Base-by-base conservation (phyloP, 2,329 filamentous ascomycete genomes). In the Fusarium veterinarium region DNA sequence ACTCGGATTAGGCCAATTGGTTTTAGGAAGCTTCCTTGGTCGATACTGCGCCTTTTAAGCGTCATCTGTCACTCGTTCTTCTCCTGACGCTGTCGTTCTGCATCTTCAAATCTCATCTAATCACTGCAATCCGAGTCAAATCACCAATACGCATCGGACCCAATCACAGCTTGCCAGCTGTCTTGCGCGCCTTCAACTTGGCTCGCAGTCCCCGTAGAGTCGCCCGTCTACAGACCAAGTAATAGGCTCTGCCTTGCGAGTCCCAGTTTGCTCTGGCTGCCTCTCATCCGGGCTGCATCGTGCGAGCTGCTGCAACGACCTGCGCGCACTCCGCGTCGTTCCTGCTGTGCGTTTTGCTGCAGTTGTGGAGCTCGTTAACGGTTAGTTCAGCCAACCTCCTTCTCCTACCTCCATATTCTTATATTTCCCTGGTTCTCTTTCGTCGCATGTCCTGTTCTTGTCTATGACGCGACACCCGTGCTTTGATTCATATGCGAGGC, bases 161-260 rank as follows among this genome's bases (percentile, higher is more conserved):
- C 80, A 81, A 81, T 81, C 80, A 81, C 70, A 76, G 74, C 74
- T 60, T 75, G 80, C 80, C 80, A 81, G 73, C 80, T 81, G 80
- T 80, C 80, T 72, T 72, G 76, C 68, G 59, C 67, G 66, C 73
- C 69, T 68, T 78, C 66, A 71, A 72, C 68, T 65, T 73, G 71
- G 64, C 71, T 77, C 53, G 66, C 71, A 45, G 69, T 53, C 64
- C 73, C 72, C 66, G 66, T 75, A 69, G 49, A 63, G 45, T 64
- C 58, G 61, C 70, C 59, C 64, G 56, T 75, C 67, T 60, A 61
- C 71, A 44, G 41, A 61, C 41, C 57, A 60, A 59, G 60, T 58
- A 59, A 67, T 71, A 68, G 65, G 55, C 59, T 56, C 57, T 75
- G 62, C 63, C 56, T 64, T 60, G 46, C 60, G 46, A 38, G 60